These are phyloP conservation scores for Vaccinium myrtillus DNA, from an alignment of 148 eudicot species.

Conservation along the genomic window DNA sequence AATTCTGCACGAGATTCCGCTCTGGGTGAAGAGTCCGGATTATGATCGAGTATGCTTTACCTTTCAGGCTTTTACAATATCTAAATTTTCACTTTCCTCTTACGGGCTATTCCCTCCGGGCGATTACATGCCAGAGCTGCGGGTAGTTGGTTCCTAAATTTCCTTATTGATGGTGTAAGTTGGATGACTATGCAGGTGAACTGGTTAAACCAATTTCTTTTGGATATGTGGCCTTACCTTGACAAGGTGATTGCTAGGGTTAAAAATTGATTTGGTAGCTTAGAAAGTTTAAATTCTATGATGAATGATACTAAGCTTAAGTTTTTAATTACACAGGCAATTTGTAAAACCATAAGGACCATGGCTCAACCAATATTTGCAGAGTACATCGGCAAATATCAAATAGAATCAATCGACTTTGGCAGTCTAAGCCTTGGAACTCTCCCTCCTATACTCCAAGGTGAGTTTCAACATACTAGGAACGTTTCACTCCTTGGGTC, in stretches of 20 bases:
- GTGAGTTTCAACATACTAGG: slow-evolving; percentile 22
- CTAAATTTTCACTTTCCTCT: neutral
- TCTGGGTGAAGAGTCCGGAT: slow-evolving; percentile 91
- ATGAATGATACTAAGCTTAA: neutral
- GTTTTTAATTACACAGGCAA: slow-evolving; percentile 47
- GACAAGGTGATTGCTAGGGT: slow-evolving; percentile 54
- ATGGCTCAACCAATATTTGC: slow-evolving; percentile 41
- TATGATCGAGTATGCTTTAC: slow-evolving; percentile 69
- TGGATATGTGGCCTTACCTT: slow-evolving; percentile 81
- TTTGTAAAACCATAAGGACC: slow-evolving; percentile 41
- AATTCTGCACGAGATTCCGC: slow-evolving; percentile 68
- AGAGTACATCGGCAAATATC: slow-evolving; percentile 42
- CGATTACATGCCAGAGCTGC: neutral
- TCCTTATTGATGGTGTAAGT: neutral
- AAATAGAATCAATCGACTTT: slow-evolving; percentile 46
- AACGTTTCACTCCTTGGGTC: neutral
- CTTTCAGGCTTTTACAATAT: neutral
- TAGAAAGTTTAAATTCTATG: neutral
- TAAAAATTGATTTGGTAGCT: slow-evolving; percentile 32
- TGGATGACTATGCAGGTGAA: slow-evolving; percentile 57
- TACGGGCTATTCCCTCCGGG: neutral
- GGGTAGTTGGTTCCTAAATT: neutral
- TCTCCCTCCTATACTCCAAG: slow-evolving; percentile 48
- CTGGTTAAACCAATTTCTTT: slow-evolving; percentile 75
- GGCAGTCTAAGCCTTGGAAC: slow-evolving; percentile 49